These are phyloP conservation scores for Porogramme epimiltina DNA, from an alignment of 1,284 basidiomycete species.

Conservation along the genomic window DNA sequence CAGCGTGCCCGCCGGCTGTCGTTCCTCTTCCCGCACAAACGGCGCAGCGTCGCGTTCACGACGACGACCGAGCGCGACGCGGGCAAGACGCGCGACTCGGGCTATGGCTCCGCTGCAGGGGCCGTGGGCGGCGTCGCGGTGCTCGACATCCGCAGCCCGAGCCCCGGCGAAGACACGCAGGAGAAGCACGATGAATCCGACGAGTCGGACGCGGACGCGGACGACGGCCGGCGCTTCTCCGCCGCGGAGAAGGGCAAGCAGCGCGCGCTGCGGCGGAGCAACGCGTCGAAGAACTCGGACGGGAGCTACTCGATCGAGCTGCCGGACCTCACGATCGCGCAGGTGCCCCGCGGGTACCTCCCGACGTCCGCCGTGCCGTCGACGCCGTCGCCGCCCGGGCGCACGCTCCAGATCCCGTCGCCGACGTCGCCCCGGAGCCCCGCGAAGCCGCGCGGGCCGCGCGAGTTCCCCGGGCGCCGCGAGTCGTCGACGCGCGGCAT, in stretches of 20 bases:
- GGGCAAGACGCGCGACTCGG: conserved; percentile 18
- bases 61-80: not conserved
- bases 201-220: conserved; percentile 28
- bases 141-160: conserved; percentile 24
- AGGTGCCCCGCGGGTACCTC: conserved; percentile 24
- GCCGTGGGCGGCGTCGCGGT: conserved; percentile 19
- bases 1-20: conserved; percentile 22
- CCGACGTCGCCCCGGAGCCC: conserved; percentile 26
- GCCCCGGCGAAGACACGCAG: conserved; percentile 12
- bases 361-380: conserved; percentile 18
- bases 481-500: conserved; percentile 31
- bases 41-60: conserved; percentile 13
- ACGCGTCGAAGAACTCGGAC: conserved; percentile 35
- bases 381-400: conserved; percentile 20
- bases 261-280: conserved; percentile 15
- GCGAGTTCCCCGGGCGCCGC: conserved; percentile 28
- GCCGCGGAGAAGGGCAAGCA: conserved; percentile 22
- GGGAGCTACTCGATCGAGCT: conserved; percentile 35
- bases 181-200: conserved; percentile 17
- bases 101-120: not conserved
- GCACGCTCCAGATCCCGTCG: conserved; percentile 10
- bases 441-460: conserved; percentile 28
- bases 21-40: conserved; percentile 23
- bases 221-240: conserved; percentile 14
- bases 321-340: conserved; percentile 26